phyloP scores from a whole-genome alignment of 2,329 filamentous ascomycete genomes.

The Thelonectria discophora region DNA sequence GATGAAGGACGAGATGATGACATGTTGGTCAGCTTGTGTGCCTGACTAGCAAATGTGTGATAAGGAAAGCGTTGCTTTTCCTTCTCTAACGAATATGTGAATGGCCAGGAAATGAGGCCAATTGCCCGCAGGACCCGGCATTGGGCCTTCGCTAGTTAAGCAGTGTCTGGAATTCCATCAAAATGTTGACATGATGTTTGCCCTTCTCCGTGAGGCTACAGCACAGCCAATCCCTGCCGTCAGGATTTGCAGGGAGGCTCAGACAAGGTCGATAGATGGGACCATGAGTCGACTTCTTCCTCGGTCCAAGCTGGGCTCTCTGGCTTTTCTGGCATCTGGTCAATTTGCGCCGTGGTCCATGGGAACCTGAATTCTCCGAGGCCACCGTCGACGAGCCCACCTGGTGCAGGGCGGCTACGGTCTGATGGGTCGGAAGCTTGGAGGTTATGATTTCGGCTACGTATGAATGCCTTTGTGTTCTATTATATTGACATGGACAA shows the following conservation, averaged over 20 bases:
- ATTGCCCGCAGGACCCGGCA: background rate
- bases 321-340: background rate
- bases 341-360: background rate
- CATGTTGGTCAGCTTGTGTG: background rate
- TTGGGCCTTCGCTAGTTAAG: too few species aligned
- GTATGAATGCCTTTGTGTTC: too few species aligned
- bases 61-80: background rate
- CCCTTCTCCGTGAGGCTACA: background rate
- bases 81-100: background rate
- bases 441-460: too few species aligned
- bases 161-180: background rate
- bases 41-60: background rate
- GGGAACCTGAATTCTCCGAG: slow-evolving; percentile 5
- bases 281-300: slow-evolving; percentile 7
- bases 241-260: background rate
- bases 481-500: too few species aligned
- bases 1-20: background rate
- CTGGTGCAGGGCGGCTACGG: background rate
- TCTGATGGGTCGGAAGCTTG: background rate
- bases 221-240: background rate
- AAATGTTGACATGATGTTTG: background rate
- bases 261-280: slow-evolving; percentile 7
- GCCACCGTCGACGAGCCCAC: background rate
- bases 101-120: background rate
- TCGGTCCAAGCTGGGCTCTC: background rate